phyloP scores from a whole-genome alignment of 345 rosid species.

The Melastoma malabathricum region DNA sequence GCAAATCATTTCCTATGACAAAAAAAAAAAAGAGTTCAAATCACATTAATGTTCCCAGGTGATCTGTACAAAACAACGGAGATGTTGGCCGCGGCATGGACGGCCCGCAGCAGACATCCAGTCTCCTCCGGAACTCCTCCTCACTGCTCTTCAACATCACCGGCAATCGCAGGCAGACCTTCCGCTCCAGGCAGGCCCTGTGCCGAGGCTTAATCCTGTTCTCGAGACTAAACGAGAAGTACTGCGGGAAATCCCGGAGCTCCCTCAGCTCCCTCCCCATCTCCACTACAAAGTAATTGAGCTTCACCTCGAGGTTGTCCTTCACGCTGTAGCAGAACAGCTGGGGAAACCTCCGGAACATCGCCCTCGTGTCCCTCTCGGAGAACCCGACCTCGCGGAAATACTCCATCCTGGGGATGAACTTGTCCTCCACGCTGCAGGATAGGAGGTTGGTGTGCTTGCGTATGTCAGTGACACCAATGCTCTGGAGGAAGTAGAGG shows the following conservation, averaged over 20 bases:
- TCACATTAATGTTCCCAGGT: constrained; percentile 4
- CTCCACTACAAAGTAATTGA: constrained; percentile 55
- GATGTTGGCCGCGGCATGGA: constrained; percentile 48
- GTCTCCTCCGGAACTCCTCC: constrained; percentile 32
- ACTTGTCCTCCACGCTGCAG: constrained; percentile 65
- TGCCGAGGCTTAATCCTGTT: constrained; percentile 80
- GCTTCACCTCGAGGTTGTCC: constrained; percentile 57
- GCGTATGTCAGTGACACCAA: constrained; percentile 54
- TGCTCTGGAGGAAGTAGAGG: constrained; percentile 62
- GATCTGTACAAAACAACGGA: constrained; percentile 41
- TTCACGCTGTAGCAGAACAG: constrained; percentile 61
- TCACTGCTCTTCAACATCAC: constrained; percentile 52
- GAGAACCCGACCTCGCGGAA: constrained; percentile 56
- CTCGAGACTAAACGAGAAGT: constrained; percentile 75
- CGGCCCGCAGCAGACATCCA: constrained; percentile 61
- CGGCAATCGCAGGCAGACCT: constrained; percentile 52
- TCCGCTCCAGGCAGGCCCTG: constrained; percentile 52
- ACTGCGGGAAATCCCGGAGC: constrained; percentile 65
- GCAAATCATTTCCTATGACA: no score
- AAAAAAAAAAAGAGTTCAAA: background rate
- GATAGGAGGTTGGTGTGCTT: constrained; percentile 65
- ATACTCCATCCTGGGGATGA: constrained; percentile 53
- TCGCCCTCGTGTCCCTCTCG: constrained; percentile 29
- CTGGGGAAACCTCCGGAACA: constrained; percentile 74
- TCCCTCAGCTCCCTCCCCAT: constrained; percentile 86